phyloP scores from a whole-genome alignment of 2,329 filamentous ascomycete species.

The Diplodia sapinea region DNA sequence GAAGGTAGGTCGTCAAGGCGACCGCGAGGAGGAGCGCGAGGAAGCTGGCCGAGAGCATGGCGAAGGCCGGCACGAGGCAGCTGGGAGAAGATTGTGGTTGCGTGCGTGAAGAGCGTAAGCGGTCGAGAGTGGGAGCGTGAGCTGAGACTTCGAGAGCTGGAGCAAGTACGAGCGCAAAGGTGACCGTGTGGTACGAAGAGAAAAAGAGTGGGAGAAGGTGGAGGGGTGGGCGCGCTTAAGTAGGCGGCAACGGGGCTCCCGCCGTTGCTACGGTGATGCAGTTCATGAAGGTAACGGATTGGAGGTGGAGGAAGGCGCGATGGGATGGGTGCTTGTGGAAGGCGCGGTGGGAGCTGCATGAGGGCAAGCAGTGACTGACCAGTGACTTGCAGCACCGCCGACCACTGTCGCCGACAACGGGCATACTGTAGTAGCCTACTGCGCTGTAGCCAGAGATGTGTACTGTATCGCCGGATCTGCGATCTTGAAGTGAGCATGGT shows the following conservation, averaged over 20 bases:
- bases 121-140: not conserved
- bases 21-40: not conserved
- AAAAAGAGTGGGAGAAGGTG: not conserved
- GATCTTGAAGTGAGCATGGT: not conserved
- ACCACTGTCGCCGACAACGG: no score
- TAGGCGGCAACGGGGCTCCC: not conserved
- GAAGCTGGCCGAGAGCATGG: not conserved
- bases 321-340: not conserved
- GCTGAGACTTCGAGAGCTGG: not conserved
- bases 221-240: not conserved
- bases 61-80: not conserved
- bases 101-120: not conserved
- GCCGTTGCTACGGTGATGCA: not conserved
- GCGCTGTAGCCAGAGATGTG: not conserved
- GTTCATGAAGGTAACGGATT: not conserved
- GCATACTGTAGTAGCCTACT: not conserved
- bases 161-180: not conserved
- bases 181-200: conserved; percentile 9
- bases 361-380: not conserved
- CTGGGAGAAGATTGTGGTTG: not conserved
- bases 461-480: not conserved
- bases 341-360: not conserved
- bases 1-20: not conserved
- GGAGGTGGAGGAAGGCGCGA: not conserved
- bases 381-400: no score